Conservation (phyloP, 179 eudicot species). For the Vitellaria paradoxa region DNA sequence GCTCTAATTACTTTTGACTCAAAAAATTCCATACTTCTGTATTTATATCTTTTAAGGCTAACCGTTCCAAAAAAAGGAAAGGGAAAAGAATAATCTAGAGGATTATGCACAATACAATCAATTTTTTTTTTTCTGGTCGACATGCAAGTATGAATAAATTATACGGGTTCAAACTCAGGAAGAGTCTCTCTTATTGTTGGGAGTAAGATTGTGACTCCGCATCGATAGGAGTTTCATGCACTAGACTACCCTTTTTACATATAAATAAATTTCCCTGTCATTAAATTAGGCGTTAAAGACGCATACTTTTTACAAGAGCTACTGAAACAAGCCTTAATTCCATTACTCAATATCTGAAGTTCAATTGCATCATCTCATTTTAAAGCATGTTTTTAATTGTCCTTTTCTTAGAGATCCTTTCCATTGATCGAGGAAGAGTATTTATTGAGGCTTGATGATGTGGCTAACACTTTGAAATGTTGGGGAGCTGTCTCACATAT, state of each 20-base stretch:
- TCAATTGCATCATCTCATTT: not conserved
- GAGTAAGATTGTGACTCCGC: too few relatives aligned
- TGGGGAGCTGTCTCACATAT: constrained; percentile 99
- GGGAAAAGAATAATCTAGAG: not conserved
- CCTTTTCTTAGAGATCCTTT: constrained; percentile 65
- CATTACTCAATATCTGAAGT: not conserved
- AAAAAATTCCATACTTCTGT: not conserved
- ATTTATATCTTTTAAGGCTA: too few relatives aligned
- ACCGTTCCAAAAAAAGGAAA: too few relatives aligned
- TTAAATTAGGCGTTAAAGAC: not conserved
- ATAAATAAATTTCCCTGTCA: not conserved
- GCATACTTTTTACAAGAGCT: not conserved
- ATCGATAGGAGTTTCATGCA: too few relatives aligned
- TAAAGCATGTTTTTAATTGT: not conserved
- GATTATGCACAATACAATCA: not conserved
- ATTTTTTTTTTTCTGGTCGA: too few relatives aligned
- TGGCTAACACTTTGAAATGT: constrained; percentile 84
- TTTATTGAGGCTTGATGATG: constrained; percentile 90
- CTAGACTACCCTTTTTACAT: too few relatives aligned
- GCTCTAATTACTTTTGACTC: too few relatives aligned
- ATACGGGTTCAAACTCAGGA: too few relatives aligned
- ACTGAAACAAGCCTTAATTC: not conserved
- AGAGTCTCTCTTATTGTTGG: too few relatives aligned
- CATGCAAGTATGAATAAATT: too few relatives aligned
- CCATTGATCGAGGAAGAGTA: constrained; percentile 95